A percentile compares a stretch with the other conserved stretches of the same genome.
phyloP scores from a whole-genome alignment of 768 basidiomycete species.

The Glaciozyma martinii region DNA sequence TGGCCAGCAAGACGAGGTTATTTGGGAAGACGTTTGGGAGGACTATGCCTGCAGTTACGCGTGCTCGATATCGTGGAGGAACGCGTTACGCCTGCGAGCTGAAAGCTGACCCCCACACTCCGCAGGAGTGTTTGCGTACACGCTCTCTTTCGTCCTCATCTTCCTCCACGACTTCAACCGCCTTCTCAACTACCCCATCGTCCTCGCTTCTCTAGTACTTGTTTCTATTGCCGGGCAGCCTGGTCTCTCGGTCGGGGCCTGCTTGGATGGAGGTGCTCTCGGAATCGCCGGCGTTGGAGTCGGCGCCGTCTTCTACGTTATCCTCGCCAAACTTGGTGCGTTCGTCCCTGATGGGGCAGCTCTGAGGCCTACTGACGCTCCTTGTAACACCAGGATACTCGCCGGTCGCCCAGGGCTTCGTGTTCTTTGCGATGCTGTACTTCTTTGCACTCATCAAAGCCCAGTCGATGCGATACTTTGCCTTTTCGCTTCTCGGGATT shows the following conservation, averaged over 20 bases:
- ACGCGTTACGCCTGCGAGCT: too few species aligned
- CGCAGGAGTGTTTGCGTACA: conserved; percentile 7
- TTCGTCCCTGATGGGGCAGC: too few species aligned
- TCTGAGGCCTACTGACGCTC: not conserved
- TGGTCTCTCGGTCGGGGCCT: conserved; percentile 8
- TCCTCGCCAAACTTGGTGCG: conserved; percentile 36
- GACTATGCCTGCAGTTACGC: too few species aligned
- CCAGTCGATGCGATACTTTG: conserved; percentile 34
- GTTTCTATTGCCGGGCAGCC: conserved; percentile 16
- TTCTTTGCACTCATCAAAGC: conserved; percentile 37
- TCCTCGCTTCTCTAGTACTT: conserved; percentile 30
- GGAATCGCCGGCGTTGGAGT: conserved; percentile 31
- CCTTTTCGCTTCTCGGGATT: conserved; percentile 35
- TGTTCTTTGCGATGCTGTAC: conserved; percentile 37
- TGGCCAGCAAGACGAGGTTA: too few species aligned
- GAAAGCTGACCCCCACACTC: too few species aligned
- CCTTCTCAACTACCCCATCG: conserved; percentile 5
- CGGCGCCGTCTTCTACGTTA: conserved; percentile 34
- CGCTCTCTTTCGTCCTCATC: conserved; percentile 13
- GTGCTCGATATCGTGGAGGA: too few species aligned
- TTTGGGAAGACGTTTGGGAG: too few species aligned
- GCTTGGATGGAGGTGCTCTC: conserved; percentile 22
- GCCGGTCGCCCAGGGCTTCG: conserved; percentile 37
- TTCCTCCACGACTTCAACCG: conserved; percentile 8
- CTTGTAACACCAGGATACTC: conserved; percentile 4